Percentiles rank a stretch among this genome's conserved stretches.
These are phyloP conservation scores for Tulasnella sp. DNA, from an alignment of 768 basidiomycete species.

Conservation along the genomic window DNA sequence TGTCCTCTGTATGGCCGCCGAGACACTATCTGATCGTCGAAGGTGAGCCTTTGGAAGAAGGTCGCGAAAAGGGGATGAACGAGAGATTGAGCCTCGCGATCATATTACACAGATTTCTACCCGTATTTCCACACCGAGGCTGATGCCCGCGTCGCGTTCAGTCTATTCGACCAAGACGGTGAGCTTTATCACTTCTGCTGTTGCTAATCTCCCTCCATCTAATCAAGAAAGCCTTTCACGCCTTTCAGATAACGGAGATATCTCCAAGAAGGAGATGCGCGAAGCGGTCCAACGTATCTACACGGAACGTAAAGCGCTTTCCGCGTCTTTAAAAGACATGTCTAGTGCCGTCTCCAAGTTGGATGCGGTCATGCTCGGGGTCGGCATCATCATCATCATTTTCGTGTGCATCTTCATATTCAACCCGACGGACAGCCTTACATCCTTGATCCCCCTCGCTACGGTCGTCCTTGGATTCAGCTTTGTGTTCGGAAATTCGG, in stretches of 20 bases:
- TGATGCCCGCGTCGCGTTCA: conserved; percentile 47
- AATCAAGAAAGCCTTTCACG: background rate
- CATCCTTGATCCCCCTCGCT: conserved; percentile 66
- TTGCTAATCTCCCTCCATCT: background rate
- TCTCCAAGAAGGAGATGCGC: conserved; percentile 67
- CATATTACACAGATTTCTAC: conserved; percentile 49
- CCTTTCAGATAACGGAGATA: conserved; percentile 55
- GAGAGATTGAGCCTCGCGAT: background rate
- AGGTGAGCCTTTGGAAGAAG: conserved; percentile 35
- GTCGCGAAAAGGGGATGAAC: background rate
- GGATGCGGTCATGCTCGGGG: conserved; percentile 56
- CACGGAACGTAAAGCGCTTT: conserved; percentile 60
- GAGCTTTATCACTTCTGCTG: background rate
- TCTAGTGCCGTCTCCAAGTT: conserved; percentile 64
- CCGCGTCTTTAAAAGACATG: conserved; percentile 54
- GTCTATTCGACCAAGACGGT: conserved; percentile 17
- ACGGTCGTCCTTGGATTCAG: conserved; percentile 75
- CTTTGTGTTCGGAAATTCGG: conserved; percentile 76
- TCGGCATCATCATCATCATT: conserved; percentile 46
- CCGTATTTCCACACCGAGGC: conserved; percentile 61
- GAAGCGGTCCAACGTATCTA: conserved; percentile 75
- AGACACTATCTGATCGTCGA: conserved; percentile 54
- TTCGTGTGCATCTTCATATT: conserved; percentile 70
- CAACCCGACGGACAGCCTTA: conserved; percentile 50
- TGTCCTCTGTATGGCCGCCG: conserved; percentile 49